Evolutionary conservation across 352 stramenopile species (phyloP).

Genomic region (Phytophthora sp.): DNA sequence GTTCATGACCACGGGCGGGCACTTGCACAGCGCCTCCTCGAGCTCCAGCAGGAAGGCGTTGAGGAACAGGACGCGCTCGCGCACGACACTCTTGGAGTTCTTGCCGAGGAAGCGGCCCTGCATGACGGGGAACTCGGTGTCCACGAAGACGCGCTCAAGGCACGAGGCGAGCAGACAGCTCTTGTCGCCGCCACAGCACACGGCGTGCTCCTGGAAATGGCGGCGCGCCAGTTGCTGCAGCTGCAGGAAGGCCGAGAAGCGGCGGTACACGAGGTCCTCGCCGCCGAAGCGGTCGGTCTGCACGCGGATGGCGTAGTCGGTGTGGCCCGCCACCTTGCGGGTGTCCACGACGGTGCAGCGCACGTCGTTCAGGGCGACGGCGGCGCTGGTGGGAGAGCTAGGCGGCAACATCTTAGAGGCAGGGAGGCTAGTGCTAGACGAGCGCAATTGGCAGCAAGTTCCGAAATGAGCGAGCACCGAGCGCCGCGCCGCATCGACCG

Average conservation of each 20-base stretch:
- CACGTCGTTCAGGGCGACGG: conserved; percentile 57
- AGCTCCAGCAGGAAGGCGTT: conserved; percentile 84
- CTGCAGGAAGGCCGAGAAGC: conserved; percentile 87
- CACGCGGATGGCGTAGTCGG: conserved; percentile 87
- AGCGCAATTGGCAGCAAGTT: conserved; percentile 29
- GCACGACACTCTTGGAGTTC: conserved; percentile 83
- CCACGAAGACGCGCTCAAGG: conserved; percentile 67
- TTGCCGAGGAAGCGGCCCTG: conserved; percentile 78
- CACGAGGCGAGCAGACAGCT: conserved; percentile 74
- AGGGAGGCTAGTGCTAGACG: neutral
- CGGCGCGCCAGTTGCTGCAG: conserved; percentile 75
- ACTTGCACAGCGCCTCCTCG: conserved; percentile 81
- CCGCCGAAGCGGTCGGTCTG: conserved; percentile 65
- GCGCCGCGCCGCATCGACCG: conserved; percentile 6
- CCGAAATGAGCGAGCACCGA: conserved; percentile 21
- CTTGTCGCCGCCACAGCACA: conserved; percentile 72
- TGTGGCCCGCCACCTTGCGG: conserved; percentile 77
- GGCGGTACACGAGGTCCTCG: conserved; percentile 77
- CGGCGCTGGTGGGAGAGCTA: conserved; percentile 20
- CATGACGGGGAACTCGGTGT: conserved; percentile 80
- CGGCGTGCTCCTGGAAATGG: conserved; percentile 67
- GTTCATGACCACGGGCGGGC: conserved; percentile 69
- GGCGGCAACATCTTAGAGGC: conserved; percentile 38
- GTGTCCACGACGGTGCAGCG: conserved; percentile 74
- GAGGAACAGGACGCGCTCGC: conserved; percentile 78